Base-by-base conservation (phyloP, 2,329 filamentous ascomycete species). In the Westerdykella sp. region DNA sequence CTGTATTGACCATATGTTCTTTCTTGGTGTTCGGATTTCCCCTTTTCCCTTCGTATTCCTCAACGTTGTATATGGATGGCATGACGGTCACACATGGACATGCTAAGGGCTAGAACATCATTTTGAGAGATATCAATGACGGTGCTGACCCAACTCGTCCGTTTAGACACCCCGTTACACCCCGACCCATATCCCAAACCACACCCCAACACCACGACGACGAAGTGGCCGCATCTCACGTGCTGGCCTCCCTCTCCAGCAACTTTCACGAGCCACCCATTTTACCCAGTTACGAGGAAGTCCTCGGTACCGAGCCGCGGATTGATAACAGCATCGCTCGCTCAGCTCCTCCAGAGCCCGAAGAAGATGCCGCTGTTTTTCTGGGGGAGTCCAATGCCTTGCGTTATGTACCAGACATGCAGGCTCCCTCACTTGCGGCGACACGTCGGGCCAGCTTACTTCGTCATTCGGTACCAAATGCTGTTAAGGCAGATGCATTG, bases 311-410 rank as follows among this genome's bases (percentile, higher is more conserved):
- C 16, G 32, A 14, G 12, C 12, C 30, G 32, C n/a, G 9, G 4
- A 5, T 18, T 9, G 16, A 35, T 12, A 13, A 18, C n/a, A 35
- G n/a, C 16, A 11, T 18, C 9, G n/a, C 10, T 14, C 32, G 16
- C n/a, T 9, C 32, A 15, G n/a, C 32, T 15, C 6, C 32, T 15
- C 32, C 51, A 59, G 9, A 54, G 49, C 50, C 53, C 46, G 54
- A 63, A 50, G 58, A 56, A 16, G 51, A 53, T 41, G 43, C 37
- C 2, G 57, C 56, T 4, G 57, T 60, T 11, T 74, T 73, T 39
- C 66, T 75, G 5, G 70, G 71, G 28, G 71, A 74, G 42, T 74
- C 71, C 1, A 73, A 67, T 39, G 73, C 73, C 1, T 63, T 76
- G 34, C 70, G 72, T 12, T 76, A 73, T 45, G 70, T 77, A 3